phyloP scores from a whole-genome alignment of 2,329 filamentous ascomycete genomes.

The Arthrobotrys sphaeroides region DNA sequence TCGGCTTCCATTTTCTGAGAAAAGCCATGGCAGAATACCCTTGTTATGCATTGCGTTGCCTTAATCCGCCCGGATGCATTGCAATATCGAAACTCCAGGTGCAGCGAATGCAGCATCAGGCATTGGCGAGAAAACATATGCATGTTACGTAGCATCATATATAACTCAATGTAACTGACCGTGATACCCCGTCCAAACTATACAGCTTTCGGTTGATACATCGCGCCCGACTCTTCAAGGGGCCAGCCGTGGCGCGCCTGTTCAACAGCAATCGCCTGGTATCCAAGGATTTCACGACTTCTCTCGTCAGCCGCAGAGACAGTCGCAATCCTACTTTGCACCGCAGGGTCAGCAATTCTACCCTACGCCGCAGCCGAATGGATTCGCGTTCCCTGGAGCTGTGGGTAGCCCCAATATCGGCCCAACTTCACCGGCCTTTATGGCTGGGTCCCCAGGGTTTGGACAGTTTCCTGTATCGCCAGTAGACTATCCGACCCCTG shows the following conservation, averaged over 20 bases:
- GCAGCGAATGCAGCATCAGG: too few species aligned
- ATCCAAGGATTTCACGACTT: conserved; percentile 17
- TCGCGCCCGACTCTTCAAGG: background rate
- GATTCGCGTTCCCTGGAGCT: conserved; percentile 31
- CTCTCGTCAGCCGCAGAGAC: conserved; percentile 11
- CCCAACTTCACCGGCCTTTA: conserved; percentile 26
- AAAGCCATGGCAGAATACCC: conserved; percentile 11
- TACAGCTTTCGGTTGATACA: conserved; percentile 31
- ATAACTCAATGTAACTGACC: too few species aligned
- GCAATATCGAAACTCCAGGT: too few species aligned
- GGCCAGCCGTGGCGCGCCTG: conserved; percentile 4
- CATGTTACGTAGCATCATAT: too few species aligned
- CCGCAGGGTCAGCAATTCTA: conserved; percentile 39
- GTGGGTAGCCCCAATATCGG: conserved; percentile 23
- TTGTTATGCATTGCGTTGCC: conserved; percentile 26
- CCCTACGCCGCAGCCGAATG: conserved; percentile 43
- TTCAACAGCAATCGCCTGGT: conserved; percentile 36
- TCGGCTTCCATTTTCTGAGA: conserved; percentile 1
- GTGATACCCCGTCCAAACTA: too few species aligned
- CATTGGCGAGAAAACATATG: too few species aligned
- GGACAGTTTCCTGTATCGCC: conserved; percentile 34
- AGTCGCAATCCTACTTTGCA: conserved; percentile 24
- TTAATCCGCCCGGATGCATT: too few species aligned
- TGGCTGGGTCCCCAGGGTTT: conserved; percentile 34
- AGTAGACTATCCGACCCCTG: conserved; percentile 47